These are phyloP conservation scores for Penicillium silybi DNA, from an alignment of 495 filamentous ascomycete species.

Conservation along the genomic window DNA sequence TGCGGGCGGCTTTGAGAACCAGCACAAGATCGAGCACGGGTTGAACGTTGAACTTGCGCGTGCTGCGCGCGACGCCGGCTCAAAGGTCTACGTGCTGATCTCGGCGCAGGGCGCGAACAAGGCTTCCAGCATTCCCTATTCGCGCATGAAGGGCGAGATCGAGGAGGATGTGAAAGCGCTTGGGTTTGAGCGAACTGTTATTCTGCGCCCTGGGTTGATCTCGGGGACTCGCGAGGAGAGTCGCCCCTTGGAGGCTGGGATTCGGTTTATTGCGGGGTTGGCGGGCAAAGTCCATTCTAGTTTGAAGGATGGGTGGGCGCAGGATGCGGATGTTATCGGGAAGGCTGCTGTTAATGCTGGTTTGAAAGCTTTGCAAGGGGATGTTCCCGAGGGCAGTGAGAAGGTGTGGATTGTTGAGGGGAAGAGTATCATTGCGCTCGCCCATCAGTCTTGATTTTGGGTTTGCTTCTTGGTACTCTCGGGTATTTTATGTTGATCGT, in stretches of 20 bases:
- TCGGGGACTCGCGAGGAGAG: conserved; percentile 61
- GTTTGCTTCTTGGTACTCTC: conserved; percentile 1
- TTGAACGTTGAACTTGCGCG: conserved; percentile 66
- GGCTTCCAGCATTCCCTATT: conserved; percentile 50
- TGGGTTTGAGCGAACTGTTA: conserved; percentile 69
- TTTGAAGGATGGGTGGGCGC: conserved; percentile 63
- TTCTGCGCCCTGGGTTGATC: conserved; percentile 72
- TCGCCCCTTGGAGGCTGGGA: conserved; percentile 47
- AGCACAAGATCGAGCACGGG: conserved; percentile 74
- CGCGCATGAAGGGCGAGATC: conserved; percentile 74
- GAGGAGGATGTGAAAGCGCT: conserved; percentile 70
- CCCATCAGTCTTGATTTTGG: conserved; percentile 15
- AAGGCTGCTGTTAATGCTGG: conserved; percentile 61
- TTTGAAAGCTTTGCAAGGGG: conserved; percentile 44
- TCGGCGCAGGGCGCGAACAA: conserved; percentile 52
- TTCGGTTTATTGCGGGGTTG: conserved; percentile 44
- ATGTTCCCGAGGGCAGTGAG: conserved; percentile 40
- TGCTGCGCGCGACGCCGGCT: conserved; percentile 59
- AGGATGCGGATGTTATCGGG: conserved; percentile 72
- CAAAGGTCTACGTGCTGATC: conserved; percentile 65
- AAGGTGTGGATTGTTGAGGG: conserved; percentile 41
- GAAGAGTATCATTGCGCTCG: conserved; percentile 35
- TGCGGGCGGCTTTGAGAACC: conserved; percentile 66
- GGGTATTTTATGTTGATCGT: not conserved
- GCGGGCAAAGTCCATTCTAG: conserved; percentile 50